phyloP scores from a whole-genome alignment of 2,329 filamentous ascomycete species.

The Epichloe hybrida region DNA sequence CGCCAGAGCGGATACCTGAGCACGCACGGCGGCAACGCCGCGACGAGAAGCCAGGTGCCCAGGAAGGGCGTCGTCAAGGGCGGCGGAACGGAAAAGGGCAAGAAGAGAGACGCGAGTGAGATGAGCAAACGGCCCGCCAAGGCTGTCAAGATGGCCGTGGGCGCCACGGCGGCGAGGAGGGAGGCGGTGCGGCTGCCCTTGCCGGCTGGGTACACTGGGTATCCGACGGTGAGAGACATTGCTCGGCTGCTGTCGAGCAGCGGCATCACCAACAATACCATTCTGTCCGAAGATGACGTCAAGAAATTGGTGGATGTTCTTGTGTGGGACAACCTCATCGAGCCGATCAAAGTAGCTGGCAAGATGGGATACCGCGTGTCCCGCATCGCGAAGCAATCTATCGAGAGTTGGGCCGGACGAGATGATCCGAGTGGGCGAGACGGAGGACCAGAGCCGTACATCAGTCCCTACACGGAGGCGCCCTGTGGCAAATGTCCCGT shows the following conservation, averaged over 20 bases:
- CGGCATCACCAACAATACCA: constrained; percentile 59
- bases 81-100: constrained; percentile 27
- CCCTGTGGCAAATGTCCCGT: constrained; percentile 89
- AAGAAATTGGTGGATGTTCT: constrained; percentile 79
- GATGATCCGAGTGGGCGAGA: constrained; percentile 23
- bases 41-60: constrained; percentile 30
- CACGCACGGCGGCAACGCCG: constrained; percentile 18
- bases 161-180: constrained; percentile 12
- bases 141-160: constrained; percentile 11
- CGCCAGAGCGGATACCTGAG: constrained; percentile 54
- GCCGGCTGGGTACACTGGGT: constrained; percentile 56
- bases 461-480: constrained; percentile 72
- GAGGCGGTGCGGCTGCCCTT: constrained; percentile 34
- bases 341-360: constrained; percentile 41
- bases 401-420: constrained; percentile 26
- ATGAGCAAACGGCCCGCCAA: constrained; percentile 20
- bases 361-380: constrained; percentile 39
- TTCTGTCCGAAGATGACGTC: constrained; percentile 60
- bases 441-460: constrained; percentile 28
- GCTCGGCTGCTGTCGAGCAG: constrained; percentile 58
- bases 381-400: constrained; percentile 32
- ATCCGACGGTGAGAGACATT: constrained; percentile 70
- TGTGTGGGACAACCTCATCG: constrained; percentile 74
- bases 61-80: constrained; percentile 44
- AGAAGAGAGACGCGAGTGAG: constrained; percentile 36